Base-by-base conservation (phyloP, 768 basidiomycete species). In the Psilocybe azurescens region DNA sequence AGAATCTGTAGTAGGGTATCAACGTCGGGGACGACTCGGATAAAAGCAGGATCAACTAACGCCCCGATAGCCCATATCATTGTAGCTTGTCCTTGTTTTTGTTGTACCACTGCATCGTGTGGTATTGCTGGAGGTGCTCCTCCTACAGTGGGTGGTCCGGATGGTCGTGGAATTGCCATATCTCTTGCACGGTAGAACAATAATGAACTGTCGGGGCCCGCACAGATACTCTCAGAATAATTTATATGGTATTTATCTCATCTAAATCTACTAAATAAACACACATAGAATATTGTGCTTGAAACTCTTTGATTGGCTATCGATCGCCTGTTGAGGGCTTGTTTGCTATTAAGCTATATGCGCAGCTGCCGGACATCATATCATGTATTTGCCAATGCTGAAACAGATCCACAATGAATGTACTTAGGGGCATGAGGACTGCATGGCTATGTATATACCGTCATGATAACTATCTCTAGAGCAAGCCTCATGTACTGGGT, bases 51-150 rank as follows among this genome's bases (percentile, higher is more conserved):
- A 56, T 46, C 38, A 48, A 69, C 62, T 41, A 51, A 72, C 71
- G 70, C 68, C 62, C 71, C 71, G 41, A 69, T 65, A 5, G 66
- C 59, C 69, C 71, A 72, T 3, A 72, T 53, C 41, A 67, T 59
- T 32, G 65, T 55, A 18, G 71, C 68, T 24, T 69, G 68, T 7
- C 67, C 70, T 65, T 69, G 64, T 30, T 66, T 69, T 33, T 66
- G 59, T 49, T 64, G 20, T 16, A 64, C 64, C 11, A 67, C 53
- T 50, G 60, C 69, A 24, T 61, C 66, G 24, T 61, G 65, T 46
- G 67, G 64, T 50, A 65, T 64, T 13, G 63, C 6, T 9, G 71
- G 56, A 16, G 65, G 60, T 16, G 54, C 59, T 47, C 56, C 46
- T 29, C 48, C 49, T 14, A 49, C 30, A 46, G 39, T 48, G 1